These are phyloP conservation scores for Candida jianshihensis DNA, from an alignment of 805 yeast species.

Conservation along the genomic window DNA sequence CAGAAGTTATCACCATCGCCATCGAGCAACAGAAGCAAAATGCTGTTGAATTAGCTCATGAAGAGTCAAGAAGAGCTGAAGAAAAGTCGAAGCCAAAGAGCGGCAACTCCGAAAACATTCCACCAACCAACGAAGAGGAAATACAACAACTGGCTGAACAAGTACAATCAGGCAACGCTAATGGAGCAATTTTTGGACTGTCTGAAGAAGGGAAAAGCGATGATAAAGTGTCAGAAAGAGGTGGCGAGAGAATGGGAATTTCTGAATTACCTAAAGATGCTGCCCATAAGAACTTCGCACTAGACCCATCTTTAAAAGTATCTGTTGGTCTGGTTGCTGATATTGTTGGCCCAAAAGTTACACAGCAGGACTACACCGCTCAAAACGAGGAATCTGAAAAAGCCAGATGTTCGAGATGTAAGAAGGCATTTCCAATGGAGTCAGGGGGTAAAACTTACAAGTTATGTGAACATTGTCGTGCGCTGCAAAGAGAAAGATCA, in stretches of 20 bases:
- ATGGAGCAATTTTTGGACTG: background rate
- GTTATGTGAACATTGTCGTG: constrained; percentile 59
- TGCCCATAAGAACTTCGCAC: constrained; percentile 11
- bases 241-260: background rate
- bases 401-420: constrained; percentile 46
- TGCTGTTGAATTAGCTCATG: background rate
- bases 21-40: constrained; percentile 28
- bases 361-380: constrained; percentile 3
- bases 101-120: background rate
- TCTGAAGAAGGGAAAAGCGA: background rate
- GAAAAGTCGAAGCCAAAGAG: constrained; percentile 1
- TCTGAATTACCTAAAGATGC: constrained; percentile 4
- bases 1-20: constrained; percentile 20
- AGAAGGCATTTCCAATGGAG: constrained; percentile 47
- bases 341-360: constrained; percentile 15
- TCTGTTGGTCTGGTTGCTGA: constrained; percentile 19
- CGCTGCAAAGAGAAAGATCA: constrained; percentile 53
- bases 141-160: constrained; percentile 3
- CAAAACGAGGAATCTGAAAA: constrained; percentile 1
- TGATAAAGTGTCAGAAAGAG: background rate
- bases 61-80: constrained; percentile 32
- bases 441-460: constrained; percentile 33
- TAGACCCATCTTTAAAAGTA: constrained; percentile 19
- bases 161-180: background rate
- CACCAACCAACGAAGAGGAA: background rate